A percentile compares a stretch with the other conserved stretches of the same genome.
Evolutionary conservation across 139 green algal species (phyloP).

Genomic region (Ulvella scutata): DNA sequence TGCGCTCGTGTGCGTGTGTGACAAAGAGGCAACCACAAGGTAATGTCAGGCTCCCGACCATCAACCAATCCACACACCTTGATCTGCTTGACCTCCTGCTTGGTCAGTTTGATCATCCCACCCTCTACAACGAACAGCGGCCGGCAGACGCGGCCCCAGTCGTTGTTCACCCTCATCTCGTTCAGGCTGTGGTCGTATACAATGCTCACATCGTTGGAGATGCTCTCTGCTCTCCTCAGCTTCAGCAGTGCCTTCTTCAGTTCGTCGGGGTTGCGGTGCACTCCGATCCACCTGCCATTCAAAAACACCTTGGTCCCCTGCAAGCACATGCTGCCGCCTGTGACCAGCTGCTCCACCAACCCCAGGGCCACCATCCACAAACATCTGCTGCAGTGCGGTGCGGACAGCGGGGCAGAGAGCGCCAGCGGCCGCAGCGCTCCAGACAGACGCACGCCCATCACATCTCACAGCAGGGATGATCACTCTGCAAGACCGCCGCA

Average conservation of each 20-base stretch:
- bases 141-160: conserved; percentile 66
- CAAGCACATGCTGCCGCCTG: background rate
- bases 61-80: background rate
- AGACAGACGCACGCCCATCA: background rate
- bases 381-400: background rate
- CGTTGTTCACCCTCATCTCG: conserved; percentile 76
- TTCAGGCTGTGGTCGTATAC: conserved; percentile 73
- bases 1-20: background rate
- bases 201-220: conserved; percentile 52
- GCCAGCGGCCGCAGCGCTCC: too few species aligned
- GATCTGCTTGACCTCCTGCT: conserved; percentile 54
- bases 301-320: conserved; percentile 62
- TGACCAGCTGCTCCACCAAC: background rate
- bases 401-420: background rate
- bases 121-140: conserved; percentile 90
- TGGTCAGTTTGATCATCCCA: conserved; percentile 67
- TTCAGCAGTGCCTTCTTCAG: conserved; percentile 60
- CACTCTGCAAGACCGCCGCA: background rate
- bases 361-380: background rate
- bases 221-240: conserved; percentile 44
- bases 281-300: conserved; percentile 83
- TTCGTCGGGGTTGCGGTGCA: conserved; percentile 51
- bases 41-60: background rate
- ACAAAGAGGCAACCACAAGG: background rate
- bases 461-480: background rate